phyloP scores from a whole-genome alignment of 768 basidiomycete species.

The Tubosaeta brunneosetosa region DNA sequence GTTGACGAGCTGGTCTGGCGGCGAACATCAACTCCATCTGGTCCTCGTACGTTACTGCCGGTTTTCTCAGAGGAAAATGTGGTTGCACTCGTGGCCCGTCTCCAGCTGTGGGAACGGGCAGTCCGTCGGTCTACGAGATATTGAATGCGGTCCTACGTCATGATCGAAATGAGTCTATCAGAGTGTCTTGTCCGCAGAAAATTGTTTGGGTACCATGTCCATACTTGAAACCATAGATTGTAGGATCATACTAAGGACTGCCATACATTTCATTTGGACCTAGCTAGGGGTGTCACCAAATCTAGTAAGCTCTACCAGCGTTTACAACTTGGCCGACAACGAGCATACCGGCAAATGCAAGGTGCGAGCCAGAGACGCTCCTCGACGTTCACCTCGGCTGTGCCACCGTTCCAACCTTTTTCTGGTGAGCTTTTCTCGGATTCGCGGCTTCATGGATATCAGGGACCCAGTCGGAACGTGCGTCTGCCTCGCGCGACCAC shows the following conservation, averaged over 20 bases:
- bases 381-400: constrained; percentile 19
- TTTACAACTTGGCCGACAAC: background rate
- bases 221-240: too few relatives aligned
- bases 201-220: too few relatives aligned
- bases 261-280: too few relatives aligned
- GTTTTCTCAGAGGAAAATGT: constrained; percentile 26
- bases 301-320: constrained; percentile 1
- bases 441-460: constrained; percentile 40
- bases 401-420: constrained; percentile 5
- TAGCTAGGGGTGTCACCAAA: constrained; percentile 1
- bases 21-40: constrained; percentile 10
- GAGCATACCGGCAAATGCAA: constrained; percentile 18
- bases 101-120: constrained; percentile 27
- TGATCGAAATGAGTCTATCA: too few relatives aligned
- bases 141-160: background rate
- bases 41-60: constrained; percentile 7
- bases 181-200: too few relatives aligned
- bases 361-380: constrained; percentile 22
- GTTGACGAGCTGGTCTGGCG: constrained; percentile 30
- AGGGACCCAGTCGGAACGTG: constrained; percentile 48
- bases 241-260: too few relatives aligned
- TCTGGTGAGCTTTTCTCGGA: constrained; percentile 36
- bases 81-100: constrained; percentile 20
- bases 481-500: constrained; percentile 57
- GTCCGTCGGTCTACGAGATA: constrained; percentile 19